Percentiles rank a stretch among this genome's conserved stretches.
Evolutionary conservation across 768 basidiomycete species (phyloP).

Genomic region (Filobasidium floriforme): DNA sequence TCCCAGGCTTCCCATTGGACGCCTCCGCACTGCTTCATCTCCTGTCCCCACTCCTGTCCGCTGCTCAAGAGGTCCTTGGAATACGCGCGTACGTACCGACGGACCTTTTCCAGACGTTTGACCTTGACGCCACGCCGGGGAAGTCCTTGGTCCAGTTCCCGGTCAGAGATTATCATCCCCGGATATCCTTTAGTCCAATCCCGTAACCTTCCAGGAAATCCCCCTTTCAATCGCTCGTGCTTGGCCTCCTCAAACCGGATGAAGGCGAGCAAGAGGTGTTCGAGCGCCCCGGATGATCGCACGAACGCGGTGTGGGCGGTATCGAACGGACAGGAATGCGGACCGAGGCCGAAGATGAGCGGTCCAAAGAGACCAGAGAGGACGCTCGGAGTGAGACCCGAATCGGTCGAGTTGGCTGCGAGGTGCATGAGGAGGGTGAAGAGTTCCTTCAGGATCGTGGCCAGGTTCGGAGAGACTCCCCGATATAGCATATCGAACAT

Average conservation of each 20-base stretch:
- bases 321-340: conserved; percentile 46
- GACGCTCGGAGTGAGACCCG: conserved; percentile 83
- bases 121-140: conserved; percentile 69
- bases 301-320: conserved; percentile 63
- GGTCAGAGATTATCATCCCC: conserved; percentile 56
- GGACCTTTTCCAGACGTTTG: conserved; percentile 66
- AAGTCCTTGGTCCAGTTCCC: conserved; percentile 51
- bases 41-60: conserved; percentile 36
- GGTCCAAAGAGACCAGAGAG: conserved; percentile 85
- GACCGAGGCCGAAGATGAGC: conserved; percentile 72
- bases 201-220: conserved; percentile 67
- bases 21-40: conserved; percentile 20
- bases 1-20: conserved; percentile 36
- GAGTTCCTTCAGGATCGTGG: conserved; percentile 48
- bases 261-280: conserved; percentile 85
- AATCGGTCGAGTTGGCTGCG: conserved; percentile 70
- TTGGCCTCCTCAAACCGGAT: conserved; percentile 69
- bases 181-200: conserved; percentile 90
- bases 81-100: conserved; percentile 79
- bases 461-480: conserved; percentile 29
- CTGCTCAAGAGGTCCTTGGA: conserved; percentile 72
- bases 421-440: conserved; percentile 75
- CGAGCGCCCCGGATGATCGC: conserved; percentile 74
- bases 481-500: conserved; percentile 50
- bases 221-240: conserved; percentile 25